phyloP scores from a whole-genome alignment of 169 alveolate species.

The Eimeria falciformis region DNA sequence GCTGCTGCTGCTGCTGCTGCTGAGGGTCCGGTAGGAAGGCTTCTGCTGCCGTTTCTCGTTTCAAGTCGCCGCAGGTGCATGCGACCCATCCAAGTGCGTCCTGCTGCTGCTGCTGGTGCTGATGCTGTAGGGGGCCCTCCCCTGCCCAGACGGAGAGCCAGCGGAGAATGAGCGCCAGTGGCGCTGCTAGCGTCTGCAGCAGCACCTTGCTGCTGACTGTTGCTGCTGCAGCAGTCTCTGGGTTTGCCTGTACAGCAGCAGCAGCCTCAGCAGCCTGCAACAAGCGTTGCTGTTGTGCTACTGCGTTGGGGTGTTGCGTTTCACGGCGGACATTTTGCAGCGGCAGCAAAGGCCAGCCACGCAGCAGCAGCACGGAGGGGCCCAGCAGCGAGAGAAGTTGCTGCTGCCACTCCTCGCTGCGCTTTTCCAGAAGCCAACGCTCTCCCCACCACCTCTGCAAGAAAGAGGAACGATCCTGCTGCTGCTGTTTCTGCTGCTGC shows the following conservation, averaged over 20 bases:
- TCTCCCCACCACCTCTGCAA: conserved; percentile 53
- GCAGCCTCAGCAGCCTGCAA: conserved; percentile 15
- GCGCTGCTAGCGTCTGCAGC: conserved; percentile 46
- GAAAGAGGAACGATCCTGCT: conserved; percentile 18
- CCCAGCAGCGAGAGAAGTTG: conserved; percentile 66
- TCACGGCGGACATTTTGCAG: conserved; percentile 1
- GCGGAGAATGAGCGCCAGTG: not conserved
- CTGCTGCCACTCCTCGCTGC: conserved; percentile 68
- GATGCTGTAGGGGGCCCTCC: not conserved
- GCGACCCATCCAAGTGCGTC: not conserved
- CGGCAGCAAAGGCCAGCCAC: conserved; percentile 53
- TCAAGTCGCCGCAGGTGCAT: not conserved
- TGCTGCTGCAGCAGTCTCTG: conserved; percentile 62
- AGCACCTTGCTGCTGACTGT: conserved; percentile 4
- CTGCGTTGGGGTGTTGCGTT: not conserved
- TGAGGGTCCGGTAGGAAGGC: not conserved
- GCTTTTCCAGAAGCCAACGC: conserved; percentile 49
- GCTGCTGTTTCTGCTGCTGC: conserved; percentile 45
- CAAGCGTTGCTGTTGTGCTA: not conserved
- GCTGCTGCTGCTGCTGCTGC: conserved; percentile 53
- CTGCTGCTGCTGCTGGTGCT: conserved; percentile 47
- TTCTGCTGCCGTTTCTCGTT: not conserved
- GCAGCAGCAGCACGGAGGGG: conserved; percentile 69
- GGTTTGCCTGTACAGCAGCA: conserved; percentile 8
- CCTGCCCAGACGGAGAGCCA: conserved; percentile 50